phyloP scores from a whole-genome alignment of 2,329 filamentous ascomycete species.

The Metarhizium sp. region DNA sequence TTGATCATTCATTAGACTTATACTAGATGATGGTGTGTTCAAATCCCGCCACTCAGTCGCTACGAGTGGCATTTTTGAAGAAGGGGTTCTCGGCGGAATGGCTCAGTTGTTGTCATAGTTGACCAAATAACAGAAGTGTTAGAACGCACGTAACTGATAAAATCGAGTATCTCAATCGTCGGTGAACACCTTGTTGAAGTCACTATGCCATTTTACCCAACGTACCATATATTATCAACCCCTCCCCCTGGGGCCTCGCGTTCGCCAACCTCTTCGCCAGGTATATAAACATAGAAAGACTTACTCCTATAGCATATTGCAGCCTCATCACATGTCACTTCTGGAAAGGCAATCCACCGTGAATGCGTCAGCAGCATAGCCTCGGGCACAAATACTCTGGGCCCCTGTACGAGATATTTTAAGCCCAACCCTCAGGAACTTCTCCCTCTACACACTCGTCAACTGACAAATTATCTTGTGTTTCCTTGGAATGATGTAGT shows the following conservation, averaged over 20 bases:
- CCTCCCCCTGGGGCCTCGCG: constrained; percentile 17
- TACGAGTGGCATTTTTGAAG: too few relatives aligned
- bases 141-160: too few relatives aligned
- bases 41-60: too few relatives aligned
- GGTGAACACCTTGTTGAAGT: too few relatives aligned
- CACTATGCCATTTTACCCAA: constrained; percentile 9
- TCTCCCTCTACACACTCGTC: constrained; percentile 10
- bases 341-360: constrained; percentile 21
- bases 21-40: too few relatives aligned
- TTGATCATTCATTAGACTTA: too few relatives aligned
- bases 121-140: too few relatives aligned
- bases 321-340: constrained; percentile 16
- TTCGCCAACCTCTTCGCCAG: constrained; percentile 26
- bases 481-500: not conserved
- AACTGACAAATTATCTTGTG: constrained; percentile 1
- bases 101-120: too few relatives aligned
- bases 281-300: constrained; percentile 23
- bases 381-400: constrained; percentile 16
- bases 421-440: constrained; percentile 21
- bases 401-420: constrained; percentile 20
- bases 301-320: constrained; percentile 23
- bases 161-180: too few relatives aligned
- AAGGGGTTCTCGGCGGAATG: too few relatives aligned
- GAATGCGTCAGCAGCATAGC: constrained; percentile 17
- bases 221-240: constrained; percentile 24